phyloP scores from a whole-genome alignment of 768 basidiomycete genomes.

The Gloeophyllum trabeum region DNA sequence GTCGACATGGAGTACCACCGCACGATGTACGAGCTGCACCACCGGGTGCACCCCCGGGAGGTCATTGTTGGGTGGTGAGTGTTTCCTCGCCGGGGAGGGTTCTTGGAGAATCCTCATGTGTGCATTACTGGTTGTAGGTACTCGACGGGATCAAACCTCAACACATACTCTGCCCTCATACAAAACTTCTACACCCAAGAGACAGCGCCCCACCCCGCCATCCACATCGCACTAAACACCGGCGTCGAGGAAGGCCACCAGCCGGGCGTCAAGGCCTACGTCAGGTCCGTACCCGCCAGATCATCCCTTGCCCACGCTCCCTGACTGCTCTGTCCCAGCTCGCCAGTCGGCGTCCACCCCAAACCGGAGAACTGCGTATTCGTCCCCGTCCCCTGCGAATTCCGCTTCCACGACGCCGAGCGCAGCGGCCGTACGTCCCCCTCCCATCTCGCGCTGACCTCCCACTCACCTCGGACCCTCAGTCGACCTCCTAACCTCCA shows the following conservation, averaged over 20 bases:
- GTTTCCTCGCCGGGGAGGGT: neutral
- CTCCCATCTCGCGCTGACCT: neutral
- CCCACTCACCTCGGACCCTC: slow-evolving; percentile 2
- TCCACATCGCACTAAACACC: slow-evolving; percentile 88
- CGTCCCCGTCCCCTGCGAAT: slow-evolving; percentile 79
- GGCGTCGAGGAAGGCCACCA: slow-evolving; percentile 49
- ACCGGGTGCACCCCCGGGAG: slow-evolving; percentile 76
- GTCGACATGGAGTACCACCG: slow-evolving; percentile 96
- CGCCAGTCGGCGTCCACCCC: slow-evolving; percentile 79
- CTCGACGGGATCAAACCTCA: slow-evolving; percentile 82
- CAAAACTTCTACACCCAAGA: slow-evolving; percentile 97
- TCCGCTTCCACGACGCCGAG: slow-evolving; percentile 77
- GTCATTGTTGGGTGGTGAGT: slow-evolving; percentile 91
- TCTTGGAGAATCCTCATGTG: neutral
- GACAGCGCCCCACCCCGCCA: slow-evolving; percentile 76
- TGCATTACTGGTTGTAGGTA: slow-evolving; percentile 41
- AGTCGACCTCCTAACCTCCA: slow-evolving; percentile 71
- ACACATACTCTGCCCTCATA: slow-evolving; percentile 92
- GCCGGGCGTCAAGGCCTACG: slow-evolving; percentile 78
- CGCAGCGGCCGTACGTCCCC: slow-evolving; percentile 66
- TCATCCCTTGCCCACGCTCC: neutral
- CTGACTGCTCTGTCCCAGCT: slow-evolving; percentile 29
- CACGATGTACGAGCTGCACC: slow-evolving; percentile 84
- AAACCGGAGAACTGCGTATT: slow-evolving; percentile 96
- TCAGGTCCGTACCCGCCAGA: slow-evolving; percentile 43